A percentile compares a stretch with the other conserved stretches of the same genome.
phyloP scores from a whole-genome alignment of 805 yeast genomes.

The Teunomyces panamensis region DNA sequence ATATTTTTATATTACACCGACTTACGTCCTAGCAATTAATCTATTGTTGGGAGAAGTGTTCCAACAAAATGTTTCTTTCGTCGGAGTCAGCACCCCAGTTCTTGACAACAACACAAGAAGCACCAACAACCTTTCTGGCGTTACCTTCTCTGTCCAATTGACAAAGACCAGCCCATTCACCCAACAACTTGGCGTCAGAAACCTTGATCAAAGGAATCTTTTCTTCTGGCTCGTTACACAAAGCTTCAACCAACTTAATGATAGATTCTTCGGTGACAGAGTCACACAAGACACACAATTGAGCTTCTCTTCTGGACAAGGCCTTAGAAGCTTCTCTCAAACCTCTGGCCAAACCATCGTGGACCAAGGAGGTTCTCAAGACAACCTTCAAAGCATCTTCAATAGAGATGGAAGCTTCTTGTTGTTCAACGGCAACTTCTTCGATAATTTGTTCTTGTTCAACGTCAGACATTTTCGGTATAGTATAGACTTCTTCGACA shows the following conservation, averaged over 20 bases:
- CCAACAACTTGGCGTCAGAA: conserved; percentile 98
- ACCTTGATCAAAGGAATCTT: conserved; percentile 98
- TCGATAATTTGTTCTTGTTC: conserved; percentile 83
- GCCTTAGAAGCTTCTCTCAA: conserved; percentile 99
- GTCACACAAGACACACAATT: conserved; percentile 95
- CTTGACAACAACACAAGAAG: conserved; percentile 98
- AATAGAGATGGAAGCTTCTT: conserved; percentile 85
- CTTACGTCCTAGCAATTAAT: conserved; percentile 4
- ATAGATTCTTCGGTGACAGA: conserved; percentile 97
- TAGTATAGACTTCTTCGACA: conserved; percentile 70
- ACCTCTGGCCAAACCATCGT: conserved; percentile 99
- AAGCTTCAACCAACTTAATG: conserved; percentile 97
- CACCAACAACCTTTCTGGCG: conserved; percentile 99
- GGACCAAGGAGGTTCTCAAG: conserved; percentile 95
- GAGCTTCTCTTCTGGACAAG: conserved; percentile 95
- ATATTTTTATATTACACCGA: conserved; percentile 2
- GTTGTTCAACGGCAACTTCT: conserved; percentile 81
- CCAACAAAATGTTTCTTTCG: conserved; percentile 94
- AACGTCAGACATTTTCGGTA: conserved; percentile 78
- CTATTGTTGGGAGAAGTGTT: conserved; percentile 83
- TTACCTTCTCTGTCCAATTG: conserved; percentile 99
- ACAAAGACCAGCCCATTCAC: conserved; percentile 99
- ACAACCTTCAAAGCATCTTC: conserved; percentile 99
- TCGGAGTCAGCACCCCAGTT: conserved; percentile 99
- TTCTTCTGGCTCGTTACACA: conserved; percentile 95